A percentile compares a stretch with the other conserved stretches of the same genome.
These are phyloP conservation scores for Plasmodium knowlesi DNA, from an alignment of 169 alveolate genomes.

Conservation along the genomic window DNA sequence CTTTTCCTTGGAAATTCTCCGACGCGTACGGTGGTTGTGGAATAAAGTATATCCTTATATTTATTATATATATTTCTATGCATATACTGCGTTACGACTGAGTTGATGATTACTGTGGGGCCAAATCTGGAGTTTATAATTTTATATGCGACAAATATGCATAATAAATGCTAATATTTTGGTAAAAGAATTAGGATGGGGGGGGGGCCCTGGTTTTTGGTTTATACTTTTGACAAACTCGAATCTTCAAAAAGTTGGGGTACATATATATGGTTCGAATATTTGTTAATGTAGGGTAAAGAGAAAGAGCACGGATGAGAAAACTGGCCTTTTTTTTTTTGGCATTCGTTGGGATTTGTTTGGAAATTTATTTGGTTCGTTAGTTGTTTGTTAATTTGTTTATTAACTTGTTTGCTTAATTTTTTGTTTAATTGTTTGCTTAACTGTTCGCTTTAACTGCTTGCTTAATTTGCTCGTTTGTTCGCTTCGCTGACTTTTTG, in stretches of 20 bases:
- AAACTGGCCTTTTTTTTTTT: background rate
- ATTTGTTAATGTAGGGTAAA: background rate
- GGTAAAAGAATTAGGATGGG: background rate
- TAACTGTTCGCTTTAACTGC: too few relatives aligned
- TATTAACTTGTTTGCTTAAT: background rate
- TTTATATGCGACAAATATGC: background rate
- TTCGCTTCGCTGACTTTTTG: background rate
- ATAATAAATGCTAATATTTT: background rate
- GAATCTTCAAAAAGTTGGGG: background rate
- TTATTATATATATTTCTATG: background rate
- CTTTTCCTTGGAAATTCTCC: background rate
- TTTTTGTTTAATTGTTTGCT: background rate
- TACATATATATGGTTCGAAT: background rate
- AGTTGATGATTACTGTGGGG: background rate
- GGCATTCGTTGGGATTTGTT: background rate
- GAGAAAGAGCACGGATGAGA: background rate
- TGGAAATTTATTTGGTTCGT: background rate
- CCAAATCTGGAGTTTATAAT: background rate
- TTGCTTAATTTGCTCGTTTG: background rate
- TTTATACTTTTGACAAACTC: background rate
- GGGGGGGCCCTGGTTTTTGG: background rate
- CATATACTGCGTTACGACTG: background rate
- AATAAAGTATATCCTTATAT: background rate
- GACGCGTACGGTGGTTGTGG: background rate
- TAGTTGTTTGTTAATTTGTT: background rate